These are phyloP conservation scores for Diaporthe sp. DNA, from an alignment of 2,329 filamentous ascomycete species.

Conservation along the genomic window DNA sequence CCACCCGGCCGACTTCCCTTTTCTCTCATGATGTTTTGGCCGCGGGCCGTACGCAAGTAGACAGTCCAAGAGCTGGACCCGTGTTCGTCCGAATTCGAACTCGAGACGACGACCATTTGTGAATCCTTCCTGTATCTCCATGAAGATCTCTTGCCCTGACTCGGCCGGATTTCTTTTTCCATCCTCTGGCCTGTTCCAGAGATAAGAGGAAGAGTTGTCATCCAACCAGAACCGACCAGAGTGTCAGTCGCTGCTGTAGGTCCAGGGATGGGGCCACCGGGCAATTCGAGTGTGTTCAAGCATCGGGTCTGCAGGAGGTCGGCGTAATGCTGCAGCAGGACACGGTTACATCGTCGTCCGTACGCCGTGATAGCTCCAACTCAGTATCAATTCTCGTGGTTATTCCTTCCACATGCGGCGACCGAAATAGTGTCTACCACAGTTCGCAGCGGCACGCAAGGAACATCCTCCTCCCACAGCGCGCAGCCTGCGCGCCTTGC, in stretches of 20 bases:
- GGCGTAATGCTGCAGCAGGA: neutral
- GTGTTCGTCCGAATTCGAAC: conserved; percentile 14
- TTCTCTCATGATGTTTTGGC: conserved; percentile 37
- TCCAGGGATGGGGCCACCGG: conserved; percentile 9
- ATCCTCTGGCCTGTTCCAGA: conserved; percentile 23
- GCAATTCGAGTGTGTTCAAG: conserved; percentile 1
- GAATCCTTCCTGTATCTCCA: neutral
- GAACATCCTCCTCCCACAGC: neutral
- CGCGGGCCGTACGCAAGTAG: conserved; percentile 35
- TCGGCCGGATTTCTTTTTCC: conserved; percentile 29
- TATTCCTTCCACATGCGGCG: neutral
- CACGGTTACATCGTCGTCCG: conserved; percentile 2
- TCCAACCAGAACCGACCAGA: conserved; percentile 18
- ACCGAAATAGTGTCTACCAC: conserved; percentile 1
- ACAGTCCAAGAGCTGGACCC: conserved; percentile 3
- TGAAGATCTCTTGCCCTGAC: conserved; percentile 6
- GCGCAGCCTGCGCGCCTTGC: neutral
- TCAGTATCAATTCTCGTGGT: neutral
- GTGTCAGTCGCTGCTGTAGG: conserved; percentile 5
- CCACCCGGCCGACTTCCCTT: conserved; percentile 8
- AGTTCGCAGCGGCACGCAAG: neutral
- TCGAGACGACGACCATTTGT: neutral
- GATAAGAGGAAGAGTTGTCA: conserved; percentile 16
- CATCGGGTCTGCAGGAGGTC: neutral
- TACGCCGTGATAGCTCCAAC: conserved; percentile 3